Evolutionary conservation across 768 basidiomycete genomes (phyloP).

Genomic region (Tylopilus sp.): DNA sequence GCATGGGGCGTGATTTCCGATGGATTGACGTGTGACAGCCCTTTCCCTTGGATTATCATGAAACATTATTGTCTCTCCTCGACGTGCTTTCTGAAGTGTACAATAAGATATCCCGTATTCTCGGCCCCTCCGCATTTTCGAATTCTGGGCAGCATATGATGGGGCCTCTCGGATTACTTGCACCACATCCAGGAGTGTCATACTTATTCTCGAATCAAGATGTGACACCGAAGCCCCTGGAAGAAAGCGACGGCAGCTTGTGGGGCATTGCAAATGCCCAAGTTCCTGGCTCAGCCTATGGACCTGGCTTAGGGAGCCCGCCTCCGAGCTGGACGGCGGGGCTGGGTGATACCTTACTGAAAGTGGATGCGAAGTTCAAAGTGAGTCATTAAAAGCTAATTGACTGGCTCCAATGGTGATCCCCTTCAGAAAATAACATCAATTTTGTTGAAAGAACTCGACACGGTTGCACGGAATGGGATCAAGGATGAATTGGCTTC

Average conservation of each 20-base stretch:
- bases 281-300: constrained; percentile 26
- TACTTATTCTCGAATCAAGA: constrained; percentile 56
- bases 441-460: constrained; percentile 76
- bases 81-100: constrained; percentile 90
- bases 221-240: constrained; percentile 37
- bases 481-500: constrained; percentile 83
- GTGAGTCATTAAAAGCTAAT: constrained; percentile 37
- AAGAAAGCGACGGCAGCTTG: constrained; percentile 50
- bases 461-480: constrained; percentile 71
- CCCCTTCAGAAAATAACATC: constrained; percentile 77
- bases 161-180: constrained; percentile 65
- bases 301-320: constrained; percentile 42
- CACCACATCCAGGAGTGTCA: constrained; percentile 80
- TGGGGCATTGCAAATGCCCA: constrained; percentile 69
- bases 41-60: constrained; percentile 87
- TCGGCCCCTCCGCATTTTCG: constrained; percentile 78
- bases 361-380: constrained; percentile 84
- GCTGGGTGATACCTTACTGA: constrained; percentile 70
- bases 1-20: neutral
- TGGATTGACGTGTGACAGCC: constrained; percentile 46
- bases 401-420: constrained; percentile 1
- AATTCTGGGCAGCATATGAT: constrained; percentile 73
- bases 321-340: constrained; percentile 60
- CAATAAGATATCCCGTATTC: constrained; percentile 78
- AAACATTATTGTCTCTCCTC: constrained; percentile 82